These are phyloP conservation scores for Thuidium tamariscinum DNA, from an alignment of 225 moss, liverwort and hornwort genomes.

Conservation along the genomic window DNA sequence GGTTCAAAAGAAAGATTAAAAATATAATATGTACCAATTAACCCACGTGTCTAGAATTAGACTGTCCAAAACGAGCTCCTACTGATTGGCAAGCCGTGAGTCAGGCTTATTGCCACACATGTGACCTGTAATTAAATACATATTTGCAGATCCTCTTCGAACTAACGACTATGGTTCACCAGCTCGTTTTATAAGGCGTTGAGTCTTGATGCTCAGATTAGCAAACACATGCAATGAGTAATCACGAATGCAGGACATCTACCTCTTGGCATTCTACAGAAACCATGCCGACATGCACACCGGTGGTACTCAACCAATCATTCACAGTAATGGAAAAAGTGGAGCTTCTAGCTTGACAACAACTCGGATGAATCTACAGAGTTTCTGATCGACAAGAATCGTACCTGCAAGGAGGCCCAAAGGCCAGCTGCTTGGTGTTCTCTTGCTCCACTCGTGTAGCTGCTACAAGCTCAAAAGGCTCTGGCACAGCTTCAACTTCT, in stretches of 20 bases:
- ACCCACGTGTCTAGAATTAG: background rate
- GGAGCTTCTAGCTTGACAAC: background rate
- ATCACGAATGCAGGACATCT: background rate
- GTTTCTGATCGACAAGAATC: background rate
- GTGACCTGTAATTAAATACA: background rate
- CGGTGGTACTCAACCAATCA: background rate
- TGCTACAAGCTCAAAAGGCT: background rate
- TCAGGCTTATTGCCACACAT: background rate
- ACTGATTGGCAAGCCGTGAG: background rate
- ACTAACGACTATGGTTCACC: background rate
- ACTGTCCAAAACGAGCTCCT: background rate
- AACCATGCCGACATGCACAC: background rate
- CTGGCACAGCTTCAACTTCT: background rate
- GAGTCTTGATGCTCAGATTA: background rate
- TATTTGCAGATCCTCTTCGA: background rate
- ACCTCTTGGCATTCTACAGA: background rate
- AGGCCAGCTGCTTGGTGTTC: background rate
- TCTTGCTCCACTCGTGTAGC: background rate
- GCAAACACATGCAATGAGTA: background rate
- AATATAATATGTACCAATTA: background rate
- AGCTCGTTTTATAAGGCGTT: background rate
- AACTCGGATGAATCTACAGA: background rate
- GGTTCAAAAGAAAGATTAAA: background rate
- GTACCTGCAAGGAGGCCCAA: background rate
- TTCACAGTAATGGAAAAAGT: background rate